phyloP scores from a whole-genome alignment of 2,329 filamentous ascomycete species.

The Cladosporium phlei region DNA sequence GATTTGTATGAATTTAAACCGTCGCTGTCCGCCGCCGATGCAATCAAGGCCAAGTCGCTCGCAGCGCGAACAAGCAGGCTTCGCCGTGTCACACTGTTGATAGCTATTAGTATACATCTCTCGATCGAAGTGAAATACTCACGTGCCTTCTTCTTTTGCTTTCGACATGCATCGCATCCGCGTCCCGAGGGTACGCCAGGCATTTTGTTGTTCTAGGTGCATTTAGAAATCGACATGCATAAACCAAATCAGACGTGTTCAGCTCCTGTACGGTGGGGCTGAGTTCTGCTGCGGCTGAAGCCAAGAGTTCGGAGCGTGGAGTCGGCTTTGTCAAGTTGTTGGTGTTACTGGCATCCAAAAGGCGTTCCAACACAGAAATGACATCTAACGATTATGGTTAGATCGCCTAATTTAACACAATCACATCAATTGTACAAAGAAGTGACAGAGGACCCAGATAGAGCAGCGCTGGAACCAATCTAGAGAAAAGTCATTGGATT shows the following conservation, averaged over 20 bases:
- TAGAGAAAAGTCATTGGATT: no score
- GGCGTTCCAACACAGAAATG: no score
- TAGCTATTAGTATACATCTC: no score
- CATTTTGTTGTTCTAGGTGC: constrained; percentile 2
- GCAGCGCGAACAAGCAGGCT: constrained; percentile 16
- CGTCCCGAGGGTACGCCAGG: constrained; percentile 27
- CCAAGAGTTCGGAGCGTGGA: no score
- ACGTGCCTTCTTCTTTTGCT: constrained; percentile 18
- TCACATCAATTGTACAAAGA: no score
- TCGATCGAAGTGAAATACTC: neutral
- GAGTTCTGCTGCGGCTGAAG: constrained; percentile 5
- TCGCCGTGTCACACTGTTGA: constrained; percentile 17
- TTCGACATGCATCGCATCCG: constrained; percentile 18
- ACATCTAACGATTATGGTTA: no score
- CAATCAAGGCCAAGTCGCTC: constrained; percentile 14
- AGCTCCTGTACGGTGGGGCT: neutral
- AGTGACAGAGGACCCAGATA: no score
- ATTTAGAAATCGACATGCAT: neutral
- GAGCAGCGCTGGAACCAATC: no score
- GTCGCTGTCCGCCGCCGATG: constrained; percentile 14
- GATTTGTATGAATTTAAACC: constrained; percentile 17
- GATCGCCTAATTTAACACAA: no score
- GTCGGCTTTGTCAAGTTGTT: no score
- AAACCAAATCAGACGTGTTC: neutral
- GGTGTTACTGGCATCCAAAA: no score